A percentile compares a stretch with the other conserved stretches of the same genome.
These are phyloP conservation scores for Collybiopsis confluens DNA, from an alignment of 768 basidiomycete species.

Conservation along the genomic window DNA sequence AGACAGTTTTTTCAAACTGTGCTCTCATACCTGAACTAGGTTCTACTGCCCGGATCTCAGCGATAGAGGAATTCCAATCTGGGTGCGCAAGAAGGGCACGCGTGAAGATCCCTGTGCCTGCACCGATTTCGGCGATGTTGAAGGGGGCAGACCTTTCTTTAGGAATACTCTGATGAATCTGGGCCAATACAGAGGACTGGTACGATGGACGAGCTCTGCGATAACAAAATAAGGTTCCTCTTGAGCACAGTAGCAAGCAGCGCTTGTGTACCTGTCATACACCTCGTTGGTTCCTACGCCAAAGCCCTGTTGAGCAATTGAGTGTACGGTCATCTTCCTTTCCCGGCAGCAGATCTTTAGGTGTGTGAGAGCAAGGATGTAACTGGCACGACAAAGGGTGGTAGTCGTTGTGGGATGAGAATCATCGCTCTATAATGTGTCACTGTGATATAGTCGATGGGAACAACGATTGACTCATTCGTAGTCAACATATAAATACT, in stretches of 20 bases:
- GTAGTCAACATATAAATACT: too few species aligned
- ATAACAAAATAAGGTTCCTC: background rate
- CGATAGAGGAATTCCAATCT: conserved; percentile 47
- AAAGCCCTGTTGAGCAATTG: conserved; percentile 32
- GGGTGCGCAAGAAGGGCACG: conserved; percentile 69
- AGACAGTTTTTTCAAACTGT: conserved; percentile 54
- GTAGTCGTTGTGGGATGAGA: too few species aligned
- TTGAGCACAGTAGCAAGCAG: background rate
- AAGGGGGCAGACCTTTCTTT: conserved; percentile 28
- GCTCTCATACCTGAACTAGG: conserved; percentile 86
- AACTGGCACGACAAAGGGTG: too few species aligned
- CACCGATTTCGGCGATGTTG: conserved; percentile 72
- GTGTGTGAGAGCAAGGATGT: too few species aligned
- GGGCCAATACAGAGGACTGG: conserved; percentile 54
- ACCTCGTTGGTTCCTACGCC: conserved; percentile 78
- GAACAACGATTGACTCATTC: too few species aligned
- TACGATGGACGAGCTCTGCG: conserved; percentile 80
- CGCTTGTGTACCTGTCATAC: conserved; percentile 71
- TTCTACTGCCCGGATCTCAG: conserved; percentile 66
- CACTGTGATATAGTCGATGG: too few species aligned
- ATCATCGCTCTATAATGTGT: too few species aligned
- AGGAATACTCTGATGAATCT: conserved; percentile 49
- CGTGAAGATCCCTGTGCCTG: conserved; percentile 89
- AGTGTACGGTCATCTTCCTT: background rate
- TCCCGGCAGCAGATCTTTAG: too few species aligned